These are phyloP conservation scores for Fusarium agapanthi DNA, from an alignment of 2,329 filamentous ascomycete genomes.

Conservation along the genomic window DNA sequence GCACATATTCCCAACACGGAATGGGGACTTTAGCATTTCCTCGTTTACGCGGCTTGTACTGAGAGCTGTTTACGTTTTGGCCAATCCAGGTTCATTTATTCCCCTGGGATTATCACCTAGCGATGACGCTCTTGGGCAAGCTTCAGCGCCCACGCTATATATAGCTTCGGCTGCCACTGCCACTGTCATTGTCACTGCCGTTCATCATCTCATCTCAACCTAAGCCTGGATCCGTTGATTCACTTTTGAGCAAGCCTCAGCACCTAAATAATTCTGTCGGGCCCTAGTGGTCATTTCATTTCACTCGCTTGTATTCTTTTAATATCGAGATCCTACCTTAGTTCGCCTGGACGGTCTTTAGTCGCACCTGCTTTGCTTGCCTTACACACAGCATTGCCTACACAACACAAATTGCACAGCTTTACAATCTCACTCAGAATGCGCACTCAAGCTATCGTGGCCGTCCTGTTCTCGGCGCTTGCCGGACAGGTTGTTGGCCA, in stretches of 20 bases:
- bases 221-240: constrained; percentile 5
- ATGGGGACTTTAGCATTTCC: constrained; percentile 8
- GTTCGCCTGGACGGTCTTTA: not conserved
- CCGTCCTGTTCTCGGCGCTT: constrained; percentile 42
- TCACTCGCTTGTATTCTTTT: constrained; percentile 16
- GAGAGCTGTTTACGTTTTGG: not conserved
- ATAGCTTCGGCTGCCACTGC: constrained; percentile 19
- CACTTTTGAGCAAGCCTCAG: constrained; percentile 24
- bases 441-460: constrained; percentile 34
- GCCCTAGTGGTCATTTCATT: constrained; percentile 25
- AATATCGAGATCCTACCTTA: not conserved
- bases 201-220: constrained; percentile 2
- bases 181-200: not conserved
- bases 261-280: constrained; percentile 1
- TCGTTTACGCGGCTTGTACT: constrained; percentile 23
- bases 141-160: constrained; percentile 29
- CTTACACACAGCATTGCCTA: constrained; percentile 4
- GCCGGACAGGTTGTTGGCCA: constrained; percentile 43
- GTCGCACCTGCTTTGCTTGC: constrained; percentile 7
- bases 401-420: not conserved
- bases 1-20: constrained; percentile 9
- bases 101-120: not conserved
- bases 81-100: constrained; percentile 9
- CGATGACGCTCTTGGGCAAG: constrained; percentile 20
- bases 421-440: constrained; percentile 25